Percentiles rank a stretch among this genome's conserved stretches.
phyloP scores from a whole-genome alignment of 169 alveolate genomes.

The Babesia ovata region DNA sequence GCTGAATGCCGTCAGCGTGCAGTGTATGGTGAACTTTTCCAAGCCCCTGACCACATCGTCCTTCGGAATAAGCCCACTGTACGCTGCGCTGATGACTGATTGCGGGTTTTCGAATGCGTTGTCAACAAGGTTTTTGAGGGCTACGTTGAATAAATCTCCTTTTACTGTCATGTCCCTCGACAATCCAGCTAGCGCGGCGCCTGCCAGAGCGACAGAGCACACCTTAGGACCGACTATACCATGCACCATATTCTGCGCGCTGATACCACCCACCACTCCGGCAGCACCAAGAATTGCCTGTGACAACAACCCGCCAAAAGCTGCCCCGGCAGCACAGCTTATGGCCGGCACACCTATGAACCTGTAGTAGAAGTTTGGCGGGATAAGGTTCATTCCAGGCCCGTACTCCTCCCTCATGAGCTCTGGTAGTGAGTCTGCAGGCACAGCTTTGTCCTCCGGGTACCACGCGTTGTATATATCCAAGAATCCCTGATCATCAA shows the following conservation, averaged over 20 bases:
- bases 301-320: conserved; percentile 19
- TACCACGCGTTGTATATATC: conserved; percentile 53
- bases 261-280: neutral
- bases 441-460: conserved; percentile 23
- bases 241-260: neutral
- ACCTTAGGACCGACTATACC: neutral
- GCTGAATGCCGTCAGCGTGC: conserved; percentile 14
- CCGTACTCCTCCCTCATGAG: conserved; percentile 39
- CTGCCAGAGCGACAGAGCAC: conserved; percentile 20
- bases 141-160: conserved; percentile 21
- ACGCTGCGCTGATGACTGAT: neutral
- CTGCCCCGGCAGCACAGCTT: conserved; percentile 33
- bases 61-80: conserved; percentile 34
- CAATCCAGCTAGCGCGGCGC: conserved; percentile 31
- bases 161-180: conserved; percentile 31
- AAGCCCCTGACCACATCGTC: conserved; percentile 2
- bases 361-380: conserved; percentile 26
- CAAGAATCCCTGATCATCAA: conserved; percentile 46
- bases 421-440: conserved; percentile 6
- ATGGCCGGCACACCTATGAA: conserved; percentile 28
- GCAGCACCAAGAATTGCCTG: neutral
- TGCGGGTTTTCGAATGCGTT: conserved; percentile 19
- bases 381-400: conserved; percentile 11
- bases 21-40: conserved; percentile 19
- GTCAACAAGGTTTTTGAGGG: conserved; percentile 24